These are phyloP conservation scores for Evansstolkia leycettana DNA, from an alignment of 495 filamentous ascomycete genomes.

Conservation along the genomic window DNA sequence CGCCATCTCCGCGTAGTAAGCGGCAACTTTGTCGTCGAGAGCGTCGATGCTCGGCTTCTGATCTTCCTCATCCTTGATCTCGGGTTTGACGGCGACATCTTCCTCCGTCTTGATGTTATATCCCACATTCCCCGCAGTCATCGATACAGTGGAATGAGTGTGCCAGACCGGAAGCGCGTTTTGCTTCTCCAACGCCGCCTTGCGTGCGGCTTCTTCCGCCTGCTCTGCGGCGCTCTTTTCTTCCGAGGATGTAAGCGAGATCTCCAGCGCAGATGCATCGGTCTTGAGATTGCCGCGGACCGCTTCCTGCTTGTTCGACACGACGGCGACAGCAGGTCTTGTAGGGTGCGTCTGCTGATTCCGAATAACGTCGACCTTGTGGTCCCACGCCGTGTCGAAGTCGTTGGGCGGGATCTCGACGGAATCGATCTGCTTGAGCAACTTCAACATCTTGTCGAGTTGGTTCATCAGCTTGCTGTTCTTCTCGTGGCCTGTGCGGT, in stretches of 20 bases:
- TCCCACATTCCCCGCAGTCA: constrained; percentile 9
- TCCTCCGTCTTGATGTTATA: constrained; percentile 21
- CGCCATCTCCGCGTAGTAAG: constrained; percentile 40
- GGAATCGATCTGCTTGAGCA: constrained; percentile 77
- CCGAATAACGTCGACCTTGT: constrained; percentile 36
- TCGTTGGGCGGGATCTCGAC: constrained; percentile 73
- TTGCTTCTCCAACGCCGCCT: constrained; percentile 63
- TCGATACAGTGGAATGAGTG: constrained; percentile 65
- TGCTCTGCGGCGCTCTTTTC: constrained; percentile 67
- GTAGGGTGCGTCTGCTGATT: constrained; percentile 42
- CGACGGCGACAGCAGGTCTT: constrained; percentile 31
- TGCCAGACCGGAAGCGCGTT: constrained; percentile 88
- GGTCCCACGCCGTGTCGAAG: constrained; percentile 64
- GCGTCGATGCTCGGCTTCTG: constrained; percentile 34
- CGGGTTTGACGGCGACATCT: constrained; percentile 27
- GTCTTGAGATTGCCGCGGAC: constrained; percentile 58
- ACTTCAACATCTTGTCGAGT: constrained; percentile 68
- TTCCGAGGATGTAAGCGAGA: constrained; percentile 61
- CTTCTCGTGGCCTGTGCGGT: constrained; percentile 67
- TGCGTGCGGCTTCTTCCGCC: constrained; percentile 56
- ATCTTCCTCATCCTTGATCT: constrained; percentile 39
- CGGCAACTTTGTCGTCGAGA: constrained; percentile 37
- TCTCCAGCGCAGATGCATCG: constrained; percentile 58
- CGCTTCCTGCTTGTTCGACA: constrained; percentile 43
- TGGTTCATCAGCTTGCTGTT: constrained; percentile 79